Percentiles rank a stretch among this genome's conserved stretches.
Evolutionary conservation across 2,329 filamentous ascomycete species (phyloP).

Genomic region (Chrysoporthe puriensis): DNA sequence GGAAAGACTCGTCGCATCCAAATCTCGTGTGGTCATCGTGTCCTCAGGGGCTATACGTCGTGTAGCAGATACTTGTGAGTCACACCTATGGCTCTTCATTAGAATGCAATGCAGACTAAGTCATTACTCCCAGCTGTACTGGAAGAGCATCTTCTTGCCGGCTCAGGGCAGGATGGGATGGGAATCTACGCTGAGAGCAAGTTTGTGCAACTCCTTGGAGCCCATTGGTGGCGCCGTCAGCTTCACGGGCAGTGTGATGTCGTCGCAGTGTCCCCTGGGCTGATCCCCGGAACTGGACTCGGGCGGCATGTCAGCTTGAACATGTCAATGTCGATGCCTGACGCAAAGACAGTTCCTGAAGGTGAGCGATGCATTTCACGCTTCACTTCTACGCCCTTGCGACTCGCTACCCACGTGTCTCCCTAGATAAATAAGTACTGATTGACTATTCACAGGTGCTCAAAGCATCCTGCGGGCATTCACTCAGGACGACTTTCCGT

Average conservation of each 20-base stretch:
- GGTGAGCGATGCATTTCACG: conserved; percentile 38
- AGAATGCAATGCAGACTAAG: background rate
- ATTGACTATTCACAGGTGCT: conserved; percentile 41
- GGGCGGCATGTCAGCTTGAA: conserved; percentile 37
- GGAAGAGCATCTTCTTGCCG: conserved; percentile 44
- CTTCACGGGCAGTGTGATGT: conserved; percentile 49
- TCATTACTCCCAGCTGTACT: conserved; percentile 36
- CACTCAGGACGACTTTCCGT: conserved; percentile 49
- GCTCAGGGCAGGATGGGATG: conserved; percentile 38
- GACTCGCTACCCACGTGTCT: background rate
- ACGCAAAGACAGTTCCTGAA: conserved; percentile 52
- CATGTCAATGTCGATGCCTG: conserved; percentile 41
- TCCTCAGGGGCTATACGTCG: conserved; percentile 53
- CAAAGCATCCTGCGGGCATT: conserved; percentile 50
- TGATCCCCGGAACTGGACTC: conserved; percentile 54
- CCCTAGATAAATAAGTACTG: conserved; percentile 1
- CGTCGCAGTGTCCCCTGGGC: conserved; percentile 57
- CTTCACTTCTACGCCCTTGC: conserved; percentile 16
- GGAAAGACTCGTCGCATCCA: conserved; percentile 51
- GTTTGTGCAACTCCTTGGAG: conserved; percentile 53
- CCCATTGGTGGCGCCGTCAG: conserved; percentile 61
- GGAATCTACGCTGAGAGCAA: conserved; percentile 50
- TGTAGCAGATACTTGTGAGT: conserved; percentile 44
- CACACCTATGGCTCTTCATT: background rate
- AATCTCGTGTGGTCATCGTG: conserved; percentile 52